Conservation (phyloP, 352 stramenopile genomes). For the Phytopythium boreale region DNA sequence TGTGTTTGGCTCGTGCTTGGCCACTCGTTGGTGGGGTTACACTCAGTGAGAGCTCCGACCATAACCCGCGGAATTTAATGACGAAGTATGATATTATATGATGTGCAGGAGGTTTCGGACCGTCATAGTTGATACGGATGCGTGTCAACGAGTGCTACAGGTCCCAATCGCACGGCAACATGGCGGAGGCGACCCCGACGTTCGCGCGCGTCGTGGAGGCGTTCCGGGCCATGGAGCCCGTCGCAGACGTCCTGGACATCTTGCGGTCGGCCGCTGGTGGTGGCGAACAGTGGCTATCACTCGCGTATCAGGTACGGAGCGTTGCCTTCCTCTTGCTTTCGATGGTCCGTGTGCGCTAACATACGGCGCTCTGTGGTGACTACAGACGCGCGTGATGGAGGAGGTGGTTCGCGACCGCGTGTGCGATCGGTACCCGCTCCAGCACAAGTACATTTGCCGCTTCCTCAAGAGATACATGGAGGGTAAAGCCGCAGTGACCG, state of each 20-base stretch:
- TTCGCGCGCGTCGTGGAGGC: constrained; percentile 31
- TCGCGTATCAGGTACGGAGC: constrained; percentile 49
- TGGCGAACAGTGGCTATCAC: constrained; percentile 34
- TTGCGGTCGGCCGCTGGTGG: constrained; percentile 30
- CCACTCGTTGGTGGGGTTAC: constrained; percentile 1
- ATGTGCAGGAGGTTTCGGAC: too few relatives aligned
- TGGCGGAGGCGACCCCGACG: constrained; percentile 3
- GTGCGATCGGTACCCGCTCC: constrained; percentile 56
- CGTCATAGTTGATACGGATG: too few relatives aligned
- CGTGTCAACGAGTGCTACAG: too few relatives aligned
- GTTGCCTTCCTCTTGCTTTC: not conserved
- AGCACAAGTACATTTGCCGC: constrained; percentile 59
- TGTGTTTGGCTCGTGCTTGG: not conserved
- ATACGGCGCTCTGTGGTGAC: not conserved
- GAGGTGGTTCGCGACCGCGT: constrained; percentile 51
- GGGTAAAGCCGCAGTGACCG: constrained; percentile 19
- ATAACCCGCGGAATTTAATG: not conserved
- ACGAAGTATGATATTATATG: too few relatives aligned
- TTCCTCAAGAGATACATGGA: constrained; percentile 69
- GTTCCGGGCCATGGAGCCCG: constrained; percentile 65
- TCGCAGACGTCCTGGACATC: constrained; percentile 31
- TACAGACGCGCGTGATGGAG: constrained; percentile 48
- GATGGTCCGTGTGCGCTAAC: not conserved
- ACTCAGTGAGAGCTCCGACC: not conserved
- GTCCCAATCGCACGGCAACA: constrained; percentile 1